Base-by-base conservation (phyloP, 2,329 filamentous ascomycete species). In the Ceratocystis colombiana region DNA sequence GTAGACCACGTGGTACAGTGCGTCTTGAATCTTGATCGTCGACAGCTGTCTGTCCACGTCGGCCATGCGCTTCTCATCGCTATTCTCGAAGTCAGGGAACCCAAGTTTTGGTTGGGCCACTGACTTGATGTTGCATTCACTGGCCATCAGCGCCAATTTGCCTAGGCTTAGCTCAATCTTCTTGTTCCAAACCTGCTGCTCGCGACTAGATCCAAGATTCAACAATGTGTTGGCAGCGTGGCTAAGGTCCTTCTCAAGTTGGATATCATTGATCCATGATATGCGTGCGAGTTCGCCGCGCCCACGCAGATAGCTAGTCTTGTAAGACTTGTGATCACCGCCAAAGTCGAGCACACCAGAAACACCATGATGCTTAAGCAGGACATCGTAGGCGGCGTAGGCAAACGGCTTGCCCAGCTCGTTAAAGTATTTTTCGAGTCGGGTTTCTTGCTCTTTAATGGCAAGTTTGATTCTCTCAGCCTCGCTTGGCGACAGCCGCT, bases 211-310 rank as follows among this genome's bases (percentile, higher is more conserved):
- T 0, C 89, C 91, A 22, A 92, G 80, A 6, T 84, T 78, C 55
- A 88, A 78, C 61, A 99, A 80, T 0, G 86, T 88, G 53, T 84
- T 77, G 4, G 88, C 86, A 10, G 93, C 92, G 66, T 84, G 82
- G 12, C 83, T 79, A 69, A 90, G 90, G 71, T 96, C 85, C 67
- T 85, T 81, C 73, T 94, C 89, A 28, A 83, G 82, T 68, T 86
- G 80, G 6, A 97, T 82, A 73, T 97, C 92, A 73, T 99, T 95
- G 77, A 99, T 96, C 94, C 94, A 99, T 62, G 87, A 86, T 57
- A 99, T 80, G 71, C 90, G 90, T 33, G 87, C 86, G 69, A 90
- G 84, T 69, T 86, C 81, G 0, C 85, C 82, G 69, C 86, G 84
- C 66, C 84, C 86, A 53, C 89, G 84, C 61, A 99, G 79, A 71